Conservation (phyloP, 2,329 filamentous ascomycete genomes). For the Monosporascus sp. region DNA sequence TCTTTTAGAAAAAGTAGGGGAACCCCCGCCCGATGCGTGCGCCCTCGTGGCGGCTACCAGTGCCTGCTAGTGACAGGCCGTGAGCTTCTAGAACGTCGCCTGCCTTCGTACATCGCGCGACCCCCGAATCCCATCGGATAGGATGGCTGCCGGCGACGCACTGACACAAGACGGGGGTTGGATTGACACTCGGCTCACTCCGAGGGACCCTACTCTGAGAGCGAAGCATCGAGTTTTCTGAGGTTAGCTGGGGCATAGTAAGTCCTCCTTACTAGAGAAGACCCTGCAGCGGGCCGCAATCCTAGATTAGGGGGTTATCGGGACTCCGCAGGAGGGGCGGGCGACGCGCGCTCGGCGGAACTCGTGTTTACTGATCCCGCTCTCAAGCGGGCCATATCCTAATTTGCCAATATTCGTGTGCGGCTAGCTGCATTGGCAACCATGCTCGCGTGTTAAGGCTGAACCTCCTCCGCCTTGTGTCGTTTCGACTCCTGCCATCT, state of each 20-base stretch:
- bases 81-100: neutral
- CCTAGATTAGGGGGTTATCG: neutral
- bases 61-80: neutral
- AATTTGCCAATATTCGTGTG: neutral
- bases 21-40: neutral
- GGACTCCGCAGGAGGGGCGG: neutral
- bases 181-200: neutral
- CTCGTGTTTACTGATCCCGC: neutral
- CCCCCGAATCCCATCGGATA: too few relatives aligned
- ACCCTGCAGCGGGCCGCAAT: neutral
- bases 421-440: too few relatives aligned
- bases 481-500: too few relatives aligned
- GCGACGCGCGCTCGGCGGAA: neutral
- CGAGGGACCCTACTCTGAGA: neutral
- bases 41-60: too few relatives aligned
- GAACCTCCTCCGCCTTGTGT: too few relatives aligned
- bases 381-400: too few relatives aligned
- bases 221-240: too few relatives aligned
- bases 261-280: too few relatives aligned
- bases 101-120: neutral
- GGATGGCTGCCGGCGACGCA: neutral
- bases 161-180: neutral
- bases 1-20: neutral
- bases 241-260: too few relatives aligned
- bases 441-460: too few relatives aligned